Evolutionary conservation across 768 basidiomycete genomes (phyloP).

Genomic region (Aureoboletus auriporus): DNA sequence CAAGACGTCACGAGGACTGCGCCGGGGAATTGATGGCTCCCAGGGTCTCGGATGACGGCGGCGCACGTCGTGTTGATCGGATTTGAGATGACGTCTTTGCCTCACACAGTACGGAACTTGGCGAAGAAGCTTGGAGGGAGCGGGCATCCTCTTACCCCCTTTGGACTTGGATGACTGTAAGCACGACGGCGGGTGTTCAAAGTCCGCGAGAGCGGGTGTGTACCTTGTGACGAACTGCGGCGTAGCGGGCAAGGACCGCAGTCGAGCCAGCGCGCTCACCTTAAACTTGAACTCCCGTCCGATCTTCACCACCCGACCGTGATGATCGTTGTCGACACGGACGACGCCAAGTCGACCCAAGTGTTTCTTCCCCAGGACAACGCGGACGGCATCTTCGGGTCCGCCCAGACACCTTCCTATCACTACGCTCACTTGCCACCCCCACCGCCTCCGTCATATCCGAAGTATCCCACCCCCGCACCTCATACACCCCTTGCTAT

Average conservation of each 20-base stretch:
- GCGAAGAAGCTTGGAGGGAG: background rate
- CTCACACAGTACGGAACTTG: background rate
- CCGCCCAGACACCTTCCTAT: slow-evolving; percentile 8
- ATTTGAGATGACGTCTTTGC: slow-evolving; percentile 5
- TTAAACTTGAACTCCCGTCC: too few relatives aligned
- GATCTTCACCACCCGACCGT: too few relatives aligned
- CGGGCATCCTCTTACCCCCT: background rate
- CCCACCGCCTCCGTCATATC: slow-evolving; percentile 12
- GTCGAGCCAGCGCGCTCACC: too few relatives aligned
- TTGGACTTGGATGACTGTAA: too few relatives aligned
- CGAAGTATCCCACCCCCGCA: background rate
- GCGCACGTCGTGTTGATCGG: slow-evolving; percentile 5
- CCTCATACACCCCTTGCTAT: background rate
- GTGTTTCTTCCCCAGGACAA: background rate
- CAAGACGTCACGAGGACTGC: slow-evolving; percentile 6
- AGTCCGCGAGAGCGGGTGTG: too few relatives aligned
- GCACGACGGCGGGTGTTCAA: too few relatives aligned
- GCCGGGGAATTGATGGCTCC: slow-evolving; percentile 6
- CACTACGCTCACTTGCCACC: background rate
- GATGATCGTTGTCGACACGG: too few relatives aligned
- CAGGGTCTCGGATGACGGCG: slow-evolving; percentile 1
- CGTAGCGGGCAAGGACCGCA: too few relatives aligned
- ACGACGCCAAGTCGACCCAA: too few relatives aligned
- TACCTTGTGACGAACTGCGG: too few relatives aligned
- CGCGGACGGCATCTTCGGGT: background rate